A percentile compares a stretch with the other conserved stretches of the same genome.
phyloP scores from a whole-genome alignment of 495 filamentous ascomycete species.

The Trichoderma orchidacearum region DNA sequence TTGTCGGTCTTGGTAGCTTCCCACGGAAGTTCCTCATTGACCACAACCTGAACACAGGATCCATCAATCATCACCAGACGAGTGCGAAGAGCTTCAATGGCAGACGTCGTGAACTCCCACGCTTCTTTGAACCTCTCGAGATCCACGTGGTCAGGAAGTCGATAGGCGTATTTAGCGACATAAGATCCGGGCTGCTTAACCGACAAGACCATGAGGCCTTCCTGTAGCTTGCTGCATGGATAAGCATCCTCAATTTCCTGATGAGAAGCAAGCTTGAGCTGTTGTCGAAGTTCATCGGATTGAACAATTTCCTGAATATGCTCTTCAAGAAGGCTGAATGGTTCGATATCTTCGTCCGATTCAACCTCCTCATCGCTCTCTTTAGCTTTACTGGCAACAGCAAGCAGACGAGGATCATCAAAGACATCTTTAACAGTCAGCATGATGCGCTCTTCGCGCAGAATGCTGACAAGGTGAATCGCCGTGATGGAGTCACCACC shows the following conservation, averaged over 20 bases:
- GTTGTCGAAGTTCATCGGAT: neutral
- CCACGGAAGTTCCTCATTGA: slow-evolving; percentile 3
- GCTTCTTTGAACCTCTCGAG: neutral
- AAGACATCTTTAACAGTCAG: slow-evolving; percentile 10
- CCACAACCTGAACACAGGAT: slow-evolving; percentile 12
- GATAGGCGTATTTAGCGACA: neutral
- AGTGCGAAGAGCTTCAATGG: slow-evolving; percentile 52
- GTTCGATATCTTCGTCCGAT: neutral
- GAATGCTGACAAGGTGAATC: neutral
- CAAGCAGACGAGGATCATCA: slow-evolving; percentile 27
- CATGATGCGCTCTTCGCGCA: neutral
- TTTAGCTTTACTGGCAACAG: neutral
- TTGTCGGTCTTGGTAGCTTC: neutral
- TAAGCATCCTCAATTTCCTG: slow-evolving; percentile 35
- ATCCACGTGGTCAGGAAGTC: neutral
- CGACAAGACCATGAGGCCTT: slow-evolving; percentile 34
- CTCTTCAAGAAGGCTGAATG: neutral
- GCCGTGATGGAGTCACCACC: slow-evolving; percentile 51
- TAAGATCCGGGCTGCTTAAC: slow-evolving; percentile 10
- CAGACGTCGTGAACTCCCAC: slow-evolving; percentile 23
- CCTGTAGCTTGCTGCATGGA: slow-evolving; percentile 41
- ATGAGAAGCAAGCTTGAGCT: neutral
- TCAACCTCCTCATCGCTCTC: neutral
- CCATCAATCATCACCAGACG: slow-evolving; percentile 9
- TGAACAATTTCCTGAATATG: neutral